These are phyloP conservation scores for Populus nigra DNA, from an alignment of 345 rosid species.

Conservation along the genomic window DNA sequence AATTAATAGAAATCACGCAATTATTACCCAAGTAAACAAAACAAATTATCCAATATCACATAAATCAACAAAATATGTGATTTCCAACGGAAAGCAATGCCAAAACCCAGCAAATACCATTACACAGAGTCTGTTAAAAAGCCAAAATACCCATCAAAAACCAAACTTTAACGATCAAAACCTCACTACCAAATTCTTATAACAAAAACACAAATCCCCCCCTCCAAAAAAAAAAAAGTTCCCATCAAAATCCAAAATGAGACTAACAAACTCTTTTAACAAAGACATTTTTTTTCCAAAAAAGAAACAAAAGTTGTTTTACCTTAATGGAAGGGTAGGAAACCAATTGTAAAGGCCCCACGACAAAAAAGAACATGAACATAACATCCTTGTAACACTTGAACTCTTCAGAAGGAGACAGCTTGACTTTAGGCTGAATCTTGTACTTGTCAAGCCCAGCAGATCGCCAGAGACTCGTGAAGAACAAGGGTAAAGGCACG, in stretches of 20 bases:
- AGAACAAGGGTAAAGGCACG: constrained; percentile 65
- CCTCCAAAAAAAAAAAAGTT: not conserved
- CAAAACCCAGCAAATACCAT: constrained; percentile 1
- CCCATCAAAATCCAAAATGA: not conserved
- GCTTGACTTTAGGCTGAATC: constrained; percentile 82
- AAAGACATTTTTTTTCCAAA: not conserved
- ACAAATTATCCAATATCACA: not conserved
- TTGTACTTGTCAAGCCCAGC: constrained; percentile 53
- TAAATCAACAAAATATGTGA: not conserved
- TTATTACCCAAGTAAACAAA: not conserved
- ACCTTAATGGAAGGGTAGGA: constrained; percentile 88
- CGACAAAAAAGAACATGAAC: constrained; percentile 63
- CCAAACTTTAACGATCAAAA: not conserved
- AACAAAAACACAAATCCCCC: not conserved
- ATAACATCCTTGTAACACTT: constrained; percentile 78
- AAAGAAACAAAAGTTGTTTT: not conserved
- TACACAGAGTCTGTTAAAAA: not conserved
- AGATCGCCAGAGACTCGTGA: constrained; percentile 51
- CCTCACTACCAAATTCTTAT: not conserved
- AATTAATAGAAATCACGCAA: not conserved
- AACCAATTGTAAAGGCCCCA: constrained; percentile 83
- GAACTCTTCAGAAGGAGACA: constrained; percentile 56
- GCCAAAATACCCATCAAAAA: not conserved
- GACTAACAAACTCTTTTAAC: not conserved
- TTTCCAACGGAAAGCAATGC: not conserved